Conservation (phyloP, 257 asterid species). For the Solanum megistacrolobum region DNA sequence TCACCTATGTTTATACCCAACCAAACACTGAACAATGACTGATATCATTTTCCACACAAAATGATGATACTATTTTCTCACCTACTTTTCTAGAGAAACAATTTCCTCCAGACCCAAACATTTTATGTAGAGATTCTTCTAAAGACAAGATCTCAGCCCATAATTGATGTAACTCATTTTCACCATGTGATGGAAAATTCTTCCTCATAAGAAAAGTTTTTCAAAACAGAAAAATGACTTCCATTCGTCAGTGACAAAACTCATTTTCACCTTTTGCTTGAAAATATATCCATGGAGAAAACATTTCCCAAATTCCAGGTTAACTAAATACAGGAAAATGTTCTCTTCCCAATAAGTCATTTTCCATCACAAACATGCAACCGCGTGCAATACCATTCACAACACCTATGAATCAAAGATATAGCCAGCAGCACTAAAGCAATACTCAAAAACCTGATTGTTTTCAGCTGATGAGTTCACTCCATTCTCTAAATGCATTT, state of each 20-base stretch:
- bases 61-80: background rate
- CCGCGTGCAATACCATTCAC: background rate
- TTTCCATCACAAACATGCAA: background rate
- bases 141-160: background rate
- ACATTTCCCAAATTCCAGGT: background rate
- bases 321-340: background rate
- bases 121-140: background rate
- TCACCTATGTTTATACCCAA: background rate
- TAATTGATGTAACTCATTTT: background rate
- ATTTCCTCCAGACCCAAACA: background rate
- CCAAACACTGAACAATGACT: background rate
- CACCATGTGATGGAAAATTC: background rate
- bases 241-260: background rate
- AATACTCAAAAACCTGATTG: conserved; percentile 5
- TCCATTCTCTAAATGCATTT: conserved; percentile 35
- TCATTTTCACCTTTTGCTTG: background rate
- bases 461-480: conserved; percentile 15
- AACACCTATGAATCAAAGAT: background rate
- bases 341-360: background rate
- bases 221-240: background rate
- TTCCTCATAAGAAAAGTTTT: background rate
- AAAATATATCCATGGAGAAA: background rate
- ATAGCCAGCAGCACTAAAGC: background rate
- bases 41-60: background rate
- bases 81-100: background rate